Percentiles rank a stretch among this genome's conserved stretches.
These are phyloP conservation scores for Tolypocladium pustulatum DNA, from an alignment of 2,329 filamentous ascomycete species.

Conservation along the genomic window DNA sequence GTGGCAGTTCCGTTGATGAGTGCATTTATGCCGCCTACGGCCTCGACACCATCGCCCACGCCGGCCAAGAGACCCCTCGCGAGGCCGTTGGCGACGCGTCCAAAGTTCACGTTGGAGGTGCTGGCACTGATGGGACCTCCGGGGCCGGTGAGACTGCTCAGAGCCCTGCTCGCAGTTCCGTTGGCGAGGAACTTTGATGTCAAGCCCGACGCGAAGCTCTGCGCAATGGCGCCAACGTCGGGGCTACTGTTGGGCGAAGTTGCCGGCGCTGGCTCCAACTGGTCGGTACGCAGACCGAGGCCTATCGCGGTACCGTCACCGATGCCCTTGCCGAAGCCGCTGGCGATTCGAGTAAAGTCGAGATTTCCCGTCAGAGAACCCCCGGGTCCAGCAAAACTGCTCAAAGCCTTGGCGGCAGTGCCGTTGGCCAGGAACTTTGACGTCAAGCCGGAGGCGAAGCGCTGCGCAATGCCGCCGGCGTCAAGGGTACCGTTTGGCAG, in stretches of 20 bases:
- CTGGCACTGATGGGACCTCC: not conserved
- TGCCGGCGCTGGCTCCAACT: not conserved
- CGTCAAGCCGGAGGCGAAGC: not conserved
- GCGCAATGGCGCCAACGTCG: constrained; percentile 2
- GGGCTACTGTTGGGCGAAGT: not conserved
- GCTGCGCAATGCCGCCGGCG: constrained; percentile 3
- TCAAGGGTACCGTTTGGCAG: not conserved
- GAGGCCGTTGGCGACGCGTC: constrained; percentile 21
- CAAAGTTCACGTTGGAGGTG: constrained; percentile 8
- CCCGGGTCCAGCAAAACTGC: not conserved
- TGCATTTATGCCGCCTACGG: constrained; percentile 19
- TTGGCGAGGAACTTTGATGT: not conserved
- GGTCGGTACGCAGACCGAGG: not conserved
- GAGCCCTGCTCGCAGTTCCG: not conserved
- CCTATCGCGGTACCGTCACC: constrained; percentile 5
- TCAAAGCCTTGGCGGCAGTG: not conserved
- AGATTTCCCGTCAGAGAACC: not conserved
- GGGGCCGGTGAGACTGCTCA: not conserved
- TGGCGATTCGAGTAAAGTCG: not conserved
- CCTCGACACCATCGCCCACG: constrained; percentile 20
- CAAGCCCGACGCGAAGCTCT: not conserved
- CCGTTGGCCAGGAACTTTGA: not conserved
- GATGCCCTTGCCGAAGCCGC: not conserved
- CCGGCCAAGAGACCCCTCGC: constrained; percentile 23
- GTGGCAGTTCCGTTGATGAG: constrained; percentile 17